Evolutionary conservation across 441 rosid species (phyloP), one percentile per base, ranked within the genome.

Genomic region (Aleurites moluccanus): DNA sequence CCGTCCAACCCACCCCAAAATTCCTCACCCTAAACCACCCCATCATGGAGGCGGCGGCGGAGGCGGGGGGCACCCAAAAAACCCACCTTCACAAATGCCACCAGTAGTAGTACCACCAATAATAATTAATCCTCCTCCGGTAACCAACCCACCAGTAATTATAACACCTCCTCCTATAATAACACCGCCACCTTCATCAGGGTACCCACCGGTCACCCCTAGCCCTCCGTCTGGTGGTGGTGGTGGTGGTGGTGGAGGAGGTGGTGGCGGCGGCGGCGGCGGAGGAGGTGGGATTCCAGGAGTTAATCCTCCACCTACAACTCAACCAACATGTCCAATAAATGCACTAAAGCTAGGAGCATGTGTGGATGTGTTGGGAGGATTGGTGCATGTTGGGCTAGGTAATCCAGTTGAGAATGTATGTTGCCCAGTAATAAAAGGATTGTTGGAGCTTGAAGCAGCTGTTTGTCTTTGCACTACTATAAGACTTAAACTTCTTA

Each of bases 391-490:
- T 79, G 38, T 91, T 18, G 89, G 90, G 14, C 73, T 83, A 1
- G 96, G 90, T 2, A 85, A 89, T 69, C 87, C 93, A 1, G 92
- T 80, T 47, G 88, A 81, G 68, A 91, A 86, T 61, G 60, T 77
- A 40, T 91, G 96, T 55, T 89, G 93, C 78, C 96, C 96, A 0
- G 50, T 91, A 72, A 78, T 91, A 44, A 28, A 84, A 64, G 96
- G 93, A n/a, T 82, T 91, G 38, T 84, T 85, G 0, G 90, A 88
- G 84, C 83, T 86, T 20, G 93, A 91, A 82, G 96, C 96, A 5
- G 96, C 90, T 2, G 79, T 79, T 76, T 91, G 96, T 80, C 70
- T 91, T 61, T 91, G 96, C 88, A 86, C 91, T 3, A 86, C 89
- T 23, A 80, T 89, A 27, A 86, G 86, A 79, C 77, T 88, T 53